Conservation (phyloP, 2,329 filamentous ascomycete genomes). For the Cladosporium phlei region DNA sequence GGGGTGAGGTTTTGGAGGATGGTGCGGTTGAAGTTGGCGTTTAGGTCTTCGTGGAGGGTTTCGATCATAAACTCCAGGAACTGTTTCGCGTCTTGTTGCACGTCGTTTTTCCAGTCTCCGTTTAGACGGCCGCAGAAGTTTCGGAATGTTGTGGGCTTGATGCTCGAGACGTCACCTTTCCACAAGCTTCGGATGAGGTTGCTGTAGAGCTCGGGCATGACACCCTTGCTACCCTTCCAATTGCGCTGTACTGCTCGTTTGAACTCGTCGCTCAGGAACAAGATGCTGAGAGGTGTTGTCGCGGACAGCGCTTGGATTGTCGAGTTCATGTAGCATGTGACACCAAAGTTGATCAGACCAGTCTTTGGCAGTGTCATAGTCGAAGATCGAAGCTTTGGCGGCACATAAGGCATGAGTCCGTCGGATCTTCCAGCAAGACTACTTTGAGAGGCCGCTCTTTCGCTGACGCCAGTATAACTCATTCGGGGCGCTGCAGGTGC, state of each 20-base stretch:
- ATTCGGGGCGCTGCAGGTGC: slow-evolving; percentile 52
- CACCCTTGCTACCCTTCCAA: slow-evolving; percentile 63
- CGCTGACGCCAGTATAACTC: slow-evolving; percentile 77
- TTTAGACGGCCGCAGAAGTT: slow-evolving; percentile 61
- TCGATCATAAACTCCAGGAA: slow-evolving; percentile 80
- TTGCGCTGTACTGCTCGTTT: slow-evolving; percentile 54
- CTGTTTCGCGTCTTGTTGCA: slow-evolving; percentile 89
- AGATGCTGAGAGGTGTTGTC: slow-evolving; percentile 58
- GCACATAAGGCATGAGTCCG: slow-evolving; percentile 42
- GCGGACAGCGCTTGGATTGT: slow-evolving; percentile 77
- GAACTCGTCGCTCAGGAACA: slow-evolving; percentile 62
- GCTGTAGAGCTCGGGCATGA: slow-evolving; percentile 58
- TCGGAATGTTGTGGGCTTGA: slow-evolving; percentile 45
- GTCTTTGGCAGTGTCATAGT: slow-evolving; percentile 54
- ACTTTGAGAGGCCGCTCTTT: slow-evolving; percentile 42
- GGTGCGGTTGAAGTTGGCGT: slow-evolving; percentile 58
- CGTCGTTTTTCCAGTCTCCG: slow-evolving; percentile 64
- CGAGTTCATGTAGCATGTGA: slow-evolving; percentile 91
- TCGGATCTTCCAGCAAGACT: slow-evolving; percentile 30
- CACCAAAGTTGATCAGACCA: slow-evolving; percentile 73
- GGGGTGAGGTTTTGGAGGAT: slow-evolving; percentile 56
- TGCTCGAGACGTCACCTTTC: slow-evolving; percentile 52
- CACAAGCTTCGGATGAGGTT: slow-evolving; percentile 58
- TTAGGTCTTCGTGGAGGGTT: slow-evolving; percentile 81
- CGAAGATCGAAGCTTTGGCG: slow-evolving; percentile 40